Conservation (phyloP, 495 filamentous ascomycete species). For the Hypoxylon subgilvum region DNA sequence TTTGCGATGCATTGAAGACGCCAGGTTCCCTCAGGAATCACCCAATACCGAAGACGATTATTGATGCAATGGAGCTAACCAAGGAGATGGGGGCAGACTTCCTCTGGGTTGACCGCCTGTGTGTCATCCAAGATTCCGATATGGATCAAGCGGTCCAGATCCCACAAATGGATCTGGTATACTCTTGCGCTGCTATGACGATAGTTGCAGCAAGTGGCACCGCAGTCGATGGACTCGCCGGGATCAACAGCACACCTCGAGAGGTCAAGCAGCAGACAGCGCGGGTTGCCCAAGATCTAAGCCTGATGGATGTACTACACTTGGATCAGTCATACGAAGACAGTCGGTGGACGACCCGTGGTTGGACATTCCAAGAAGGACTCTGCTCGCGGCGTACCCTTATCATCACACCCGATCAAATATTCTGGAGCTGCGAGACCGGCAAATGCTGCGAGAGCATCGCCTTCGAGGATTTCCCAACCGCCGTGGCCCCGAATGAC, state of each 20-base stretch:
- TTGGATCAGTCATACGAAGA: constrained; percentile 17
- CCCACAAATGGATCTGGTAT: constrained; percentile 41
- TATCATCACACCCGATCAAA: constrained; percentile 39
- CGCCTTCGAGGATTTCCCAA: constrained; percentile 22
- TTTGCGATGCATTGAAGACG: background rate
- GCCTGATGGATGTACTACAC: constrained; percentile 7
- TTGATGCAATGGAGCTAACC: constrained; percentile 43
- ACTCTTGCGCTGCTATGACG: constrained; percentile 31
- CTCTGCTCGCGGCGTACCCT: constrained; percentile 44
- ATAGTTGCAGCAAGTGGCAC: constrained; percentile 39
- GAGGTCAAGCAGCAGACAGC: background rate
- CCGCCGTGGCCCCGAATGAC: constrained; percentile 10
- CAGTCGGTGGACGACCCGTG: constrained; percentile 43
- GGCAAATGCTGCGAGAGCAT: constrained; percentile 27
- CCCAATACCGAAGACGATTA: constrained; percentile 28
- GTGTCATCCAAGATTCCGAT: constrained; percentile 43
- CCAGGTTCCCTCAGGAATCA: background rate
- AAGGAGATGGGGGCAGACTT: constrained; percentile 38
- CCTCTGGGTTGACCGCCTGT: constrained; percentile 50
- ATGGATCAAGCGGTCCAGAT: constrained; percentile 42
- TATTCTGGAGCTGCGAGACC: constrained; percentile 38
- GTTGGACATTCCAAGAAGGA: constrained; percentile 52
- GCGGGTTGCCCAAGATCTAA: constrained; percentile 11
- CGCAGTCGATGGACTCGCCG: constrained; percentile 3
- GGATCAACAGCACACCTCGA: constrained; percentile 10